Evolutionary conservation across 106 monocot species (phyloP).

Genomic region (Triglochin maritima): DNA sequence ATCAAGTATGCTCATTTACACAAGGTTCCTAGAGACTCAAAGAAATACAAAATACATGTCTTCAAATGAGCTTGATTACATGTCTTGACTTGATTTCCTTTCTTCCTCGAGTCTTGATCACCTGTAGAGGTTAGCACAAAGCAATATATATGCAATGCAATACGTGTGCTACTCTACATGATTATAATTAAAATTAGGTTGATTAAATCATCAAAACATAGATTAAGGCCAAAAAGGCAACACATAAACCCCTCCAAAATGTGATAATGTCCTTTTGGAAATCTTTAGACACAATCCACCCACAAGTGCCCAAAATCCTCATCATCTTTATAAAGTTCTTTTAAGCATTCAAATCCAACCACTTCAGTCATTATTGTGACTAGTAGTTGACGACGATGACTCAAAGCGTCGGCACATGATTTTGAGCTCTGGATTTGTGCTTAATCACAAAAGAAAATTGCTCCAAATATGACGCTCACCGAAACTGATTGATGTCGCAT

Average conservation of each 20-base stretch:
- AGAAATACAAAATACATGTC: no score
- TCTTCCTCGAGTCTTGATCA: no score
- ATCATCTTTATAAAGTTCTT: constrained; percentile 2
- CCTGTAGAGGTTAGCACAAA: no score
- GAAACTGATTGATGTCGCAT: neutral
- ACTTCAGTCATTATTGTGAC: neutral
- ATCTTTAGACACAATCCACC: neutral
- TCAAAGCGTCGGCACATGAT: neutral
- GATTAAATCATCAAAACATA: no score
- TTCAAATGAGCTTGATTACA: no score
- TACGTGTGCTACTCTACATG: no score
- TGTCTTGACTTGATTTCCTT: no score
- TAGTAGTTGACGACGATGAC: neutral
- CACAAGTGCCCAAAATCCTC: neutral
- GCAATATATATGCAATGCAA: no score
- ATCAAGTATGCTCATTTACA: no score
- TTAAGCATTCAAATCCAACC: constrained; percentile 83
- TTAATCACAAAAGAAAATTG: neutral
- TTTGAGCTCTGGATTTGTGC: neutral
- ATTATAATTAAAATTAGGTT: no score
- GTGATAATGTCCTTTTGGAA: neutral
- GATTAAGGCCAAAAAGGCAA: no score
- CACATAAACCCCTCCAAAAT: neutral
- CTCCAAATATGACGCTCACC: neutral
- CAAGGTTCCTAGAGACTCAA: no score